These are phyloP conservation scores for Fragaria iinumae DNA, from an alignment of 306 rosid species.

Conservation along the genomic window DNA sequence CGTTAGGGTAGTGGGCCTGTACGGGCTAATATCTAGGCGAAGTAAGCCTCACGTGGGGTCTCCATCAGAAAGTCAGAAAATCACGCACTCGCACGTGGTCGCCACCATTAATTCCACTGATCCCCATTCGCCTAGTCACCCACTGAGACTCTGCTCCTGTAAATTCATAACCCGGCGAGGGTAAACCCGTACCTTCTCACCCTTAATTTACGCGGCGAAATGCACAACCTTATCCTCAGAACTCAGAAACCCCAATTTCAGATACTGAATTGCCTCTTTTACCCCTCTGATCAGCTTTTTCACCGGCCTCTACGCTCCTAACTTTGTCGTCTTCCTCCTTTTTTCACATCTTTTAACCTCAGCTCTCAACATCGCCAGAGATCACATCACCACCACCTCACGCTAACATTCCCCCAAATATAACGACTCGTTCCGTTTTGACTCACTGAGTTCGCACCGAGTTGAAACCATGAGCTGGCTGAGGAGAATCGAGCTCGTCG, in stretches of 20 bases:
- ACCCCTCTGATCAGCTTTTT: slow-evolving; percentile 18
- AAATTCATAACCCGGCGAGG: slow-evolving; percentile 16
- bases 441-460: slow-evolving; percentile 13
- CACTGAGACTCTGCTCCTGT: slow-evolving; percentile 27
- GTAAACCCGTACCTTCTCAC: slow-evolving; percentile 13
- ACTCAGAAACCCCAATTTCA: background rate
- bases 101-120: background rate
- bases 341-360: slow-evolving; percentile 8
- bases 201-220: slow-evolving; percentile 32
- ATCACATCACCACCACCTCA: background rate
- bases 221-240: background rate
- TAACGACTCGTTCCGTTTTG: slow-evolving; percentile 1
- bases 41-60: too few relatives aligned
- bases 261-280: slow-evolving; percentile 15
- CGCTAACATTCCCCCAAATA: background rate
- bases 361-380: slow-evolving; percentile 3
- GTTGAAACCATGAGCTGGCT: slow-evolving; percentile 52
- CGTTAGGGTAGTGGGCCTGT: too few relatives aligned
- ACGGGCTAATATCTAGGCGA: too few relatives aligned
- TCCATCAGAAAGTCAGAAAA: background rate
- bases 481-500: slow-evolving; percentile 52
- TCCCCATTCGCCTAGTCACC: background rate
- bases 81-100: slow-evolving; percentile 25
- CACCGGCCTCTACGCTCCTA: slow-evolving; percentile 25
- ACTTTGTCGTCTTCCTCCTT: slow-evolving; percentile 37